These are phyloP conservation scores for Zymoseptoria brevis DNA, from an alignment of 2,329 filamentous ascomycete species.

Conservation along the genomic window DNA sequence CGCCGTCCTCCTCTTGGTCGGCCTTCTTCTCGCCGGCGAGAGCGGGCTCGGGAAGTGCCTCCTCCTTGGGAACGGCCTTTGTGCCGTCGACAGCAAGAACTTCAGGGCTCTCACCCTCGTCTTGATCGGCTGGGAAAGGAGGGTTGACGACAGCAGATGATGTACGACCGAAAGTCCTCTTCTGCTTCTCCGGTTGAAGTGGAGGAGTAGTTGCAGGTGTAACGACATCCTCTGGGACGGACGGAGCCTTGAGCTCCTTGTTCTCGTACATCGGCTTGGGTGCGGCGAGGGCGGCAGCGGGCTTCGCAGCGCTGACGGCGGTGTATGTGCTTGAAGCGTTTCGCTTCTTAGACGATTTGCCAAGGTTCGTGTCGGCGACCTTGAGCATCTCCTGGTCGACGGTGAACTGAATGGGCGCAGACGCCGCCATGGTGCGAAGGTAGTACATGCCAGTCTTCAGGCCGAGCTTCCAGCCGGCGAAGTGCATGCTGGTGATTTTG, in stretches of 20 bases:
- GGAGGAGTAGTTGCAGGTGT: constrained; percentile 62
- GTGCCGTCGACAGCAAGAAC: constrained; percentile 64
- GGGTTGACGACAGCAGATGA: constrained; percentile 50
- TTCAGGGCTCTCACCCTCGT: constrained; percentile 73
- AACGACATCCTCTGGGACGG: constrained; percentile 54
- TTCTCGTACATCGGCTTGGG: constrained; percentile 60
- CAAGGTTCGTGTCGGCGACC: constrained; percentile 72
- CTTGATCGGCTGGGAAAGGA: constrained; percentile 67
- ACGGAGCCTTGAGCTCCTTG: constrained; percentile 41
- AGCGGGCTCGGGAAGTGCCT: constrained; percentile 56
- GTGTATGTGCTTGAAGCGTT: constrained; percentile 39
- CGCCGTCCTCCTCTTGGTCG: constrained; percentile 62
- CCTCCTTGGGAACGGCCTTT: constrained; percentile 48
- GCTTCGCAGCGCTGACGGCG: constrained; percentile 42
- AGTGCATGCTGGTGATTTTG: constrained; percentile 99
- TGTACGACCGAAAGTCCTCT: constrained; percentile 25
- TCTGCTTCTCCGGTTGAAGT: constrained; percentile 46
- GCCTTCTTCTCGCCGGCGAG: constrained; percentile 38
- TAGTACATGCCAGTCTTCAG: constrained; percentile 99
- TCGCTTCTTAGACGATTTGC: constrained; percentile 66
- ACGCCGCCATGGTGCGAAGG: constrained; percentile 92
- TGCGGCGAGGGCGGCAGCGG: constrained; percentile 45
- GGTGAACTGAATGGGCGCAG: constrained; percentile 96
- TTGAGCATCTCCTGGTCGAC: constrained; percentile 94
- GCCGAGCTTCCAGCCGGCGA: constrained; percentile 96